A percentile compares a stretch with the other conserved stretches of the same genome.
These are phyloP conservation scores for Jasminum sambac DNA, from an alignment of 257 asterid genomes.

Conservation along the genomic window DNA sequence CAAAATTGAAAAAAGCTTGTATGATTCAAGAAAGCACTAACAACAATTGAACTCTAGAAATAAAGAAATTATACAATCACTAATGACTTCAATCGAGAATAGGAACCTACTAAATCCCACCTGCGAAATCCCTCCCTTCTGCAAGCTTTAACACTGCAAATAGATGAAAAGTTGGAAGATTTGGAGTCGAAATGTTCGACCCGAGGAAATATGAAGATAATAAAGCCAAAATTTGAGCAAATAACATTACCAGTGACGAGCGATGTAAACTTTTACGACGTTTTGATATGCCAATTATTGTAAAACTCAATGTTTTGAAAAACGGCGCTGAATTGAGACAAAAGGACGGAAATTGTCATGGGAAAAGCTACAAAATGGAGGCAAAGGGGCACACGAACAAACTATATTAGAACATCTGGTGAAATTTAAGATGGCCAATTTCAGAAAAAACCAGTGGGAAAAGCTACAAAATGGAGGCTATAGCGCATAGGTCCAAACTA, in stretches of 20 bases:
- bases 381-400: not conserved
- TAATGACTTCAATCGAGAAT: constrained; percentile 14
- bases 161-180: not conserved
- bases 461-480: too few relatives aligned
- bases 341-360: not conserved
- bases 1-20: not conserved
- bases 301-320: not conserved
- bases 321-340: not conserved
- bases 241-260: not conserved
- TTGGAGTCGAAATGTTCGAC: not conserved
- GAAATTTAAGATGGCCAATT: not conserved
- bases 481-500: too few relatives aligned
- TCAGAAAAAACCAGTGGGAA: too few relatives aligned
- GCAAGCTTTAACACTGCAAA: constrained; percentile 22
- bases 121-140: constrained; percentile 17
- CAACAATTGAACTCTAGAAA: constrained; percentile 2
- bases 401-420: not conserved
- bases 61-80: constrained; percentile 10
- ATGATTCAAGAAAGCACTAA: not conserved
- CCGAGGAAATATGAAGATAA: not conserved
- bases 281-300: not conserved
- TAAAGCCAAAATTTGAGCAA: not conserved
- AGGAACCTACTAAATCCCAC: constrained; percentile 13
- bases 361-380: not conserved
- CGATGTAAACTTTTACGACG: not conserved